These are phyloP conservation scores for Pisolithus microcarpus DNA, from an alignment of 768 basidiomycete species.

Conservation along the genomic window DNA sequence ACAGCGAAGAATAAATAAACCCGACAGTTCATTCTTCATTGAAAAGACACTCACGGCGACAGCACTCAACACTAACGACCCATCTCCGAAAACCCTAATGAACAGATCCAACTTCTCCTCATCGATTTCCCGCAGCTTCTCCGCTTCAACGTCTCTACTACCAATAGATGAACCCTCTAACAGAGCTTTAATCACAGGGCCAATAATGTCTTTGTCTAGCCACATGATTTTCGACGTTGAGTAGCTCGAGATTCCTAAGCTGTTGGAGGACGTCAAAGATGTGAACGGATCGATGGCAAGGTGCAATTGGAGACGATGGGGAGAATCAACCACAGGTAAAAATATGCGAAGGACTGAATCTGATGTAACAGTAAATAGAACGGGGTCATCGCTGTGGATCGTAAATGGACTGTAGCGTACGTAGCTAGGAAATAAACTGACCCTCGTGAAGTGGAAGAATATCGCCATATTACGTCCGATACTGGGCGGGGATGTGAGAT, in stretches of 20 bases:
- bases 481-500: slow-evolving; percentile 73
- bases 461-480: slow-evolving; percentile 64
- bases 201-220: slow-evolving; percentile 58
- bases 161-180: slow-evolving; percentile 28
- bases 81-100: slow-evolving; percentile 61
- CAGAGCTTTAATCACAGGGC: slow-evolving; percentile 37
- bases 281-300: slow-evolving; percentile 66
- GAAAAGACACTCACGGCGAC: slow-evolving; percentile 49
- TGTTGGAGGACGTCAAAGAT: slow-evolving; percentile 40
- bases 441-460: slow-evolving; percentile 60
- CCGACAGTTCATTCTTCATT: background rate
- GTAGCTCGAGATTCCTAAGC: slow-evolving; percentile 19
- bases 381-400: slow-evolving; percentile 55
- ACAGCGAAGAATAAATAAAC: slow-evolving; percentile 5
- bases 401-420: slow-evolving; percentile 2
- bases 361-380: slow-evolving; percentile 77
- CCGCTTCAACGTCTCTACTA: slow-evolving; percentile 13
- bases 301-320: slow-evolving; percentile 79
- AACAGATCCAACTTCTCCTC: slow-evolving; percentile 79
- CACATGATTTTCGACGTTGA: slow-evolving; percentile 53
- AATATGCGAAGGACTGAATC: slow-evolving; percentile 82
- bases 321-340: slow-evolving; percentile 80
- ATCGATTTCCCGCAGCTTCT: slow-evolving; percentile 52
- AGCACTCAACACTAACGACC: slow-evolving; percentile 66
- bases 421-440: slow-evolving; percentile 26